Base-by-base conservation (phyloP, 805 yeast species). In the Candida yuanshanica region DNA sequence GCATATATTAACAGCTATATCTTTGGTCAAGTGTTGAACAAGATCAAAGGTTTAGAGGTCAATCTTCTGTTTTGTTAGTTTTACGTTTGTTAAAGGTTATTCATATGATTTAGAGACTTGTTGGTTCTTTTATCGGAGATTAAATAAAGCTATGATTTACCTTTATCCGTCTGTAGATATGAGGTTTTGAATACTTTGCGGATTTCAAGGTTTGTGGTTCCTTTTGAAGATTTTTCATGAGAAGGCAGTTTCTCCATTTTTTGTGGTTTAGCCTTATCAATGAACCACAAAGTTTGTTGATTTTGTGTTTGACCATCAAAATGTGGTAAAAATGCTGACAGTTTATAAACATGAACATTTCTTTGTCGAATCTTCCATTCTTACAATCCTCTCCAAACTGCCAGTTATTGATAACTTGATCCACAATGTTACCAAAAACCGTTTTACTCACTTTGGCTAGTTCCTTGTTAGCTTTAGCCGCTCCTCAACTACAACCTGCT, bases 361-460 rank as follows among this genome's bases (percentile, higher is more conserved):
- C 31, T 27, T 14, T 3, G 7, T 27, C 8, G 11, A n/a, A 14
- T 14, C 16, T 27, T 22, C 24, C 17, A 14, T 11, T 27, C 18
- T 7, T n/a, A n/a, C n/a, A n/a, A n/a, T n/a, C n/a, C n/a, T n/a
- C n/a, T n/a, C n/a, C n/a, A n/a, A 26, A 26, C 12, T 16, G 7
- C 31, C 14, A 8, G 16, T 8, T 5, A 20, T 26, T 26, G 13
- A 16, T 13, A 26, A 26, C 25, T 27, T 27, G 18, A 8, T n/a
- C 17, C n/a, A 35, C 33, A 27, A 49, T 50, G 51, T 35, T 51
- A 12, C 35, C 47, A 37, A 41, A 40, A 29, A 13, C 21, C 13
- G 2, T 45, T 7, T 25, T 45, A 29, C 32, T 43, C 24, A 35
- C 48, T 5, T 38, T 47, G 14, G 44, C 48, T 20, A 36, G 39